phyloP scores from a whole-genome alignment of 352 stramenopile species.

The Globisporangium polare region DNA sequence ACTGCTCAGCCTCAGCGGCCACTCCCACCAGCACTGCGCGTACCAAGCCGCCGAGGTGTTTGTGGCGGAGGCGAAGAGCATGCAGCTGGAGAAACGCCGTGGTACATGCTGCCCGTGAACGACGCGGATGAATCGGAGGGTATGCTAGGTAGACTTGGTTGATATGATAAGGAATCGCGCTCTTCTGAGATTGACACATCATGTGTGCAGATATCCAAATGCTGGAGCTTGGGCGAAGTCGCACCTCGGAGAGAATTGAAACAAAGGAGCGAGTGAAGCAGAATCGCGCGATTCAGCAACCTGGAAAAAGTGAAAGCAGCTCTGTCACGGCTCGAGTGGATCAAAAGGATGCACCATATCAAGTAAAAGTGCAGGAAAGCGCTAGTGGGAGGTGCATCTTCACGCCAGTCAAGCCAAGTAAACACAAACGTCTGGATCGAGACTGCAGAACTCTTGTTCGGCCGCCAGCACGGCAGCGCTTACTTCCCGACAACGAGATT shows the following conservation, averaged over 20 bases:
- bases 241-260: not conserved
- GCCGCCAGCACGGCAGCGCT: slow-evolving; percentile 19
- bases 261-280: not conserved
- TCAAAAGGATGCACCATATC: slow-evolving; percentile 7
- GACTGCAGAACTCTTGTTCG: not conserved
- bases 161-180: not conserved
- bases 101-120: slow-evolving; percentile 50
- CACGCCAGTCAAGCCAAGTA: slow-evolving; percentile 48
- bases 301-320: not conserved
- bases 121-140: slow-evolving; percentile 51
- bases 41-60: not conserved
- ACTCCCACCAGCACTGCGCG: not conserved
- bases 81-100: slow-evolving; percentile 23
- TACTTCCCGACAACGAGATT: slow-evolving; percentile 20
- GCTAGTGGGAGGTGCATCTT: slow-evolving; percentile 39
- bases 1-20: slow-evolving; percentile 18
- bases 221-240: slow-evolving; percentile 37
- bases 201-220: slow-evolving; percentile 42
- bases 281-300: not conserved
- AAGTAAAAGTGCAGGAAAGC: slow-evolving; percentile 8
- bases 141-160: slow-evolving; percentile 12
- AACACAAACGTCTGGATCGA: slow-evolving; percentile 16
- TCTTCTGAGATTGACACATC: not conserved
- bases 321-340: not conserved
- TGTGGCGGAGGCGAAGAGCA: slow-evolving; percentile 13